Percentiles rank a stretch among this genome's conserved stretches.
Evolutionary conservation across 2,329 filamentous ascomycete genomes (phyloP).

Genomic region (Cadophora gregata): DNA sequence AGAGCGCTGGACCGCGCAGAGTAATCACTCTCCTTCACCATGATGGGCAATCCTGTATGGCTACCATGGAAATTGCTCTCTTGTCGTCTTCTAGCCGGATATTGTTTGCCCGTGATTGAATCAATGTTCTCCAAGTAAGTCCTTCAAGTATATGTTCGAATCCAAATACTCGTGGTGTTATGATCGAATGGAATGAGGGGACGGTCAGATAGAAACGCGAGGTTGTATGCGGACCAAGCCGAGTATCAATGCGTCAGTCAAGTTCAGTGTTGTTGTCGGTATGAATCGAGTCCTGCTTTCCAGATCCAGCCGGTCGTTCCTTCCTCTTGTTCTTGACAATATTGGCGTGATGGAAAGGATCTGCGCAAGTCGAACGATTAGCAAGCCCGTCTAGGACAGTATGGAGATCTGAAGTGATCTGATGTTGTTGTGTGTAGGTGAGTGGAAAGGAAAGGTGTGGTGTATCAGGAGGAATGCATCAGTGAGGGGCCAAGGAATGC

Average conservation of each 20-base stretch:
- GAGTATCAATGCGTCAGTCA: slow-evolving; percentile 24
- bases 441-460: background rate
- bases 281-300: slow-evolving; percentile 23
- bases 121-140: slow-evolving; percentile 13
- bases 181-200: slow-evolving; percentile 21
- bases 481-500: slow-evolving; percentile 38
- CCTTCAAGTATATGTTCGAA: slow-evolving; percentile 14
- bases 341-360: slow-evolving; percentile 15
- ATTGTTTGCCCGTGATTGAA: slow-evolving; percentile 12
- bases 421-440: slow-evolving; percentile 30
- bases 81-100: slow-evolving; percentile 15
- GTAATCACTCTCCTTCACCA: slow-evolving; percentile 43
- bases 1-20: slow-evolving; percentile 60
- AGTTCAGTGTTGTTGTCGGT: slow-evolving; percentile 4
- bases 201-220: slow-evolving; percentile 13
- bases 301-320: slow-evolving; percentile 21
- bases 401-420: slow-evolving; percentile 28
- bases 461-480: slow-evolving; percentile 28
- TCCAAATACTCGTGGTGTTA: slow-evolving; percentile 5
- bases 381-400: slow-evolving; percentile 24
- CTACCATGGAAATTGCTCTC: slow-evolving; percentile 38
- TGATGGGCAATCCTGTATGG: slow-evolving; percentile 37
- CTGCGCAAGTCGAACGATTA: slow-evolving; percentile 26
- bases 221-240: slow-evolving; percentile 24
- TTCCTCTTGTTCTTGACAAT: slow-evolving; percentile 13